Base-by-base conservation (phyloP, 441 rosid genomes). In the Pelargonium myrrhifolium region DNA sequence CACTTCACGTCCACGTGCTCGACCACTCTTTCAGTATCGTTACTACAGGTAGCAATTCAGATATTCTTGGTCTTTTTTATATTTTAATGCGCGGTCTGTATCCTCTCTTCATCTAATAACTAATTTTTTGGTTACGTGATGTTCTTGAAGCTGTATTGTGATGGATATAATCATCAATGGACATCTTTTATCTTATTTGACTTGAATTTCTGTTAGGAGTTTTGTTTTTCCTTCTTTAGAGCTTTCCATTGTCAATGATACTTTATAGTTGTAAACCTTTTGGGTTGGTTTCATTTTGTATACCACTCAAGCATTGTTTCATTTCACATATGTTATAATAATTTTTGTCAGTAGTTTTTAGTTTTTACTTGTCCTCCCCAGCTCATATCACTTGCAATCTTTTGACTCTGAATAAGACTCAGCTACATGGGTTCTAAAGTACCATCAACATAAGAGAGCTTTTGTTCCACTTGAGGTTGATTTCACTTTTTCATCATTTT, bases 1-100 rank as follows among this genome's bases (percentile, higher is more conserved):
- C 79, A 95, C 96, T 72, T 92, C 89, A 67, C 93, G 96, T 43
- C 98, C 96, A 65, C 98, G 93, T 75, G 95, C 97, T 73, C 82
- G 90, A 21, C 93, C 72, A 31, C 96, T 95, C 64, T 95, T 95
- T 82, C 99, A 92, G 71, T 95, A 95, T 75, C 98, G 98, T 73
- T 89, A 87, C 67, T 95, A 95, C 81, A 92, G 99, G 99, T 90
- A 79, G 62, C 65, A 63, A 67, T 59, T 31, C 2, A 39, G 11
- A 39, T 10, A 39, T 39, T 39, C 11, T 37, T 37, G 40, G 40
- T 37, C 40, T 37, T 37, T 37, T 37, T 37, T 37, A 37, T 37
- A 37, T 37, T 37, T 37, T 21, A 9, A 20, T 21, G 28, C 21
- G 3, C 5, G 14, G 28, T 56, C 61, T 56, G 28, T 56, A 12